Evolutionary conservation across 345 rosid genomes (phyloP), one percentile per base, ranked within the genome.

Genomic region (Eutrema japonicum): DNA sequence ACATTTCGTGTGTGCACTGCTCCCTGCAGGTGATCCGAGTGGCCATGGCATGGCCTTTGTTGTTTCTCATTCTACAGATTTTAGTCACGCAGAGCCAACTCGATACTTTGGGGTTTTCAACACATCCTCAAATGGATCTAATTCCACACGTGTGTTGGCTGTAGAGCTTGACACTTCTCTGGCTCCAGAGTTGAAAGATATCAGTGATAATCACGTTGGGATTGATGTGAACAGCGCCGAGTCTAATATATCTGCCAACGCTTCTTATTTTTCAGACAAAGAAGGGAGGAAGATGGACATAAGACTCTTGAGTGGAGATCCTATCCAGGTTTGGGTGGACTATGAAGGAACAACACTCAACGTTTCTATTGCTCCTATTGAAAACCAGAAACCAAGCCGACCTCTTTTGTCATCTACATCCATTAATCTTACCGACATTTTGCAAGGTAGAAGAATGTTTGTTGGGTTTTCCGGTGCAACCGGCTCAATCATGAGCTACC

Each of bases 321-420:
- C 83, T 10, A 84, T 86, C 48, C 92, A 86, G 69, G 77, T 77
- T n/a, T 89, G 93, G 90, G 74, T 91, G n/a, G 96, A 87, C 9
- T 91, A 87, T 43, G 78, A 67, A 77, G 75, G 75, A 49, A 82
- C 71, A 68, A 62, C 71, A 22, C 72, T 87, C 52, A 60, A 76
- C 36, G 88, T 91, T 59, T 76, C 86, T 13, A 6, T 86, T 56
- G 89, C 91, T 42, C 84, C 88, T 7, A 13, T 75, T 7, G 10
- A 26, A 11, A 12, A 2, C 3, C 8, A 38, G 30, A 83, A 84
- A 30, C 96, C 92, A 9, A 71, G 47, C 10, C n/a, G 7, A 9
- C 88, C 96, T 42, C 84, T 91, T 29, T 22, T 91, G 79, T 87
- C 79, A 32, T 38, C 86, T 33, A 22, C 53, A 64, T 1, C n/a